Evolutionary conservation across 768 basidiomycete genomes (phyloP).

Genomic region (Saitozyma sp.): DNA sequence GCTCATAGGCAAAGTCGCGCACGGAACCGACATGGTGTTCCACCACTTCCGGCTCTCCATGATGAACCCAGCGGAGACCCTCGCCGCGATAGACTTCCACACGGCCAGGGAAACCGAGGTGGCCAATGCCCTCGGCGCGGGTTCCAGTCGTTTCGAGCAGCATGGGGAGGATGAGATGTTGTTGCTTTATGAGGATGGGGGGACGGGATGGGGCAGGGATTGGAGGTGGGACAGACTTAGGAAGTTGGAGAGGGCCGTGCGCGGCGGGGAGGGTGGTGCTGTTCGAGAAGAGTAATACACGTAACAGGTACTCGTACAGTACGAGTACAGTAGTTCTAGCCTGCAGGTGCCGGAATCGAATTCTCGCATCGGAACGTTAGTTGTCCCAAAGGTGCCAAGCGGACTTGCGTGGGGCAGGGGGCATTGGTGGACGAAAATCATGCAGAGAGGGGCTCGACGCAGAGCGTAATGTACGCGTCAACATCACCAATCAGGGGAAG

Average conservation of each 20-base stretch:
- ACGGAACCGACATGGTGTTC: constrained; percentile 64
- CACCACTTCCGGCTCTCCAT: constrained; percentile 65
- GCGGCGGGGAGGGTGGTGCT: no score
- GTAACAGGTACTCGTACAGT: no score
- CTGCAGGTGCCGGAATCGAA: no score
- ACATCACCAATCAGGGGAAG: no score
- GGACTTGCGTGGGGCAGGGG: no score
- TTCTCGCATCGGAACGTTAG: no score
- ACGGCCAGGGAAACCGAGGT: constrained; percentile 58
- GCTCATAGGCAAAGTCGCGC: constrained; percentile 62
- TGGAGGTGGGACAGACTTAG: constrained; percentile 55
- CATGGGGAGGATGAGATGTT: constrained; percentile 59
- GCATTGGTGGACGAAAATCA: no score
- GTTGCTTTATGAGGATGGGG: constrained; percentile 55
- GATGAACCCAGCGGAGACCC: constrained; percentile 58
- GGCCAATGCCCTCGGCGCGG: constrained; percentile 53
- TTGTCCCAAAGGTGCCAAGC: no score
- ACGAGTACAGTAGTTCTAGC: no score
- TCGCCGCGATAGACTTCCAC: constrained; percentile 63
- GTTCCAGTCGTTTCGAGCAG: constrained; percentile 43
- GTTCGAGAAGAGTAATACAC: no score
- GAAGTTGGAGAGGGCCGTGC: constrained; percentile 18
- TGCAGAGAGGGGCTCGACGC: no score
- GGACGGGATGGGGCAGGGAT: constrained; percentile 63
- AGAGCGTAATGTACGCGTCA: no score